Conservation (phyloP, 768 basidiomycete genomes). For the Saitozyma sp. region DNA sequence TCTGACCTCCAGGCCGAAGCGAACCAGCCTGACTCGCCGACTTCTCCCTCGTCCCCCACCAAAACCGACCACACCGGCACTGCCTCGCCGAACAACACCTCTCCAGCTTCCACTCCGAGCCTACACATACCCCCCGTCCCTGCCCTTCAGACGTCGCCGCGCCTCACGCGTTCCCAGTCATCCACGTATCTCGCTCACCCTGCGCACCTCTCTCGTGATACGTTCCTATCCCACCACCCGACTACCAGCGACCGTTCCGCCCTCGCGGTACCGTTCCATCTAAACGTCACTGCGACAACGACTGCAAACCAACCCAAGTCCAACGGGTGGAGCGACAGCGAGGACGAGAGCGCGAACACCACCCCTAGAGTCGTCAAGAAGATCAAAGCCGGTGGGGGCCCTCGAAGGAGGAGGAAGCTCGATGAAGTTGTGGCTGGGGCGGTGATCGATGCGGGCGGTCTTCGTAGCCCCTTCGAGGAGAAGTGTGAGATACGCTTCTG, state of each 20-base stretch:
- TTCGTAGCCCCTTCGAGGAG: slow-evolving; percentile 40
- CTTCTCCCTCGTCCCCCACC: slow-evolving; percentile 6
- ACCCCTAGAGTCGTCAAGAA: slow-evolving; percentile 6
- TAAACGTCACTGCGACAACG: neutral
- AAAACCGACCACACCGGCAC: slow-evolving; percentile 1
- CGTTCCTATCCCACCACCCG: neutral
- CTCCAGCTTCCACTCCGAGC: neutral
- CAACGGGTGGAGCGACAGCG: slow-evolving; percentile 13
- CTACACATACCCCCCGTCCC: neutral
- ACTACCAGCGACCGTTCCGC: slow-evolving; percentile 2
- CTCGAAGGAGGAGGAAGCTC: too few species aligned
- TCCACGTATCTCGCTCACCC: slow-evolving; percentile 7
- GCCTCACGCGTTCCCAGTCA: slow-evolving; percentile 31
- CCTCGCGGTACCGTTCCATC: slow-evolving; percentile 6
- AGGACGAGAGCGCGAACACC: slow-evolving; percentile 3
- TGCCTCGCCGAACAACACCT: neutral
- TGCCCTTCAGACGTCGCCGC: slow-evolving; percentile 4
- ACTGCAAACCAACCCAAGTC: neutral
- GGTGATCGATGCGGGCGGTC: slow-evolving; percentile 7
- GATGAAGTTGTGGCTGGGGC: neutral
- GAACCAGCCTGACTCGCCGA: slow-evolving; percentile 1
- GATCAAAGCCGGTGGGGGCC: slow-evolving; percentile 1
- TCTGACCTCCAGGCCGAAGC: slow-evolving; percentile 37
- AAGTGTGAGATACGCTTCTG: slow-evolving; percentile 18
- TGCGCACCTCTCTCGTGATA: neutral